phyloP scores from a whole-genome alignment of 2,329 filamentous ascomycete genomes.

The Thermochaetoides dissita region DNA sequence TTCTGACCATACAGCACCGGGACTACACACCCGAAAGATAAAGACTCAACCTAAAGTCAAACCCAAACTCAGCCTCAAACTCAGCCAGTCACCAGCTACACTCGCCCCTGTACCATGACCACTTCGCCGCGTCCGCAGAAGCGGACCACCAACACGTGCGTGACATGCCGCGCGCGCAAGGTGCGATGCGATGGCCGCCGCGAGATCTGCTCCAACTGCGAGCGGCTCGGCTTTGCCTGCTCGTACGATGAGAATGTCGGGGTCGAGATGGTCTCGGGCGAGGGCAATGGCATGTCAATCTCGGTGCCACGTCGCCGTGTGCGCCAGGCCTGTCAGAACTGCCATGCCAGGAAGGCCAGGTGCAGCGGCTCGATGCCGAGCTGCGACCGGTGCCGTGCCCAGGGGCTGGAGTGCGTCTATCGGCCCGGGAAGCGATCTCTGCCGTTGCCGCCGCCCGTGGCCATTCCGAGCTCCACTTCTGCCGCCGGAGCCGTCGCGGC shows the following conservation, averaged over 20 bases:
- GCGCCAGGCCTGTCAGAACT: constrained; percentile 42
- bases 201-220: constrained; percentile 42
- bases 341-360: constrained; percentile 43
- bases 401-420: constrained; percentile 43
- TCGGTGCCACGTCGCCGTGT: constrained; percentile 35
- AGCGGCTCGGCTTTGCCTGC: constrained; percentile 42
- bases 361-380: constrained; percentile 44
- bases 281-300: constrained; percentile 12
- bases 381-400: constrained; percentile 37
- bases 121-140: constrained; percentile 15
- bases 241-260: constrained; percentile 36
- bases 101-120: constrained; percentile 7
- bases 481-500: constrained; percentile 16
- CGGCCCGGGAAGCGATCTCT: constrained; percentile 31
- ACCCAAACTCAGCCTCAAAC: too few species aligned
- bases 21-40: too few species aligned
- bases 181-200: constrained; percentile 43
- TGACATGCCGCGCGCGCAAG: constrained; percentile 41
- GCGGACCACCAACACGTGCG: constrained; percentile 28
- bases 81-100: too few species aligned
- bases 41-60: too few species aligned
- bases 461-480: constrained; percentile 7
- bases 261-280: constrained; percentile 10
- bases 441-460: constrained; percentile 7
- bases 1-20: too few species aligned